A percentile compares a stretch with the other conserved stretches of the same genome.
Evolutionary conservation across 306 rosid species (phyloP).

Genomic region (Amphicarpaea edgeworthii): DNA sequence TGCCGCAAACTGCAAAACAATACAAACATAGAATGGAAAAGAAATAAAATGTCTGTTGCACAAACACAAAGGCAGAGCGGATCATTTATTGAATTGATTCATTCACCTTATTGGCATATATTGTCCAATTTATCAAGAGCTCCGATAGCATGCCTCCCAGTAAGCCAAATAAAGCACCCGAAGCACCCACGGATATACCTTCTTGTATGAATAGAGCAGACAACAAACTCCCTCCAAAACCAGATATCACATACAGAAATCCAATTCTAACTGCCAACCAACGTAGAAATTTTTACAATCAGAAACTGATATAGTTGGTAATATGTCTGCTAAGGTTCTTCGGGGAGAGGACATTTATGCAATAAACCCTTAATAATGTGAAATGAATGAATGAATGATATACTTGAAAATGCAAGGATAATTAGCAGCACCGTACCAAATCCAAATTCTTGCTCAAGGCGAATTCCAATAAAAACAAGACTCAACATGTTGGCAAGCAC

Average conservation of each 20-base stretch:
- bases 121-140: slow-evolving; percentile 88
- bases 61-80: slow-evolving; percentile 17
- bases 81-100: slow-evolving; percentile 27
- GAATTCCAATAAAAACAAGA: slow-evolving; percentile 80
- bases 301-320: slow-evolving; percentile 20
- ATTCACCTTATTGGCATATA: slow-evolving; percentile 83
- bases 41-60: slow-evolving; percentile 42
- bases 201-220: slow-evolving; percentile 72
- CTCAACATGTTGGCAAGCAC: slow-evolving; percentile 87
- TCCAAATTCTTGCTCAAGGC: slow-evolving; percentile 92
- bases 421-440: slow-evolving; percentile 71
- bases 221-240: slow-evolving; percentile 84
- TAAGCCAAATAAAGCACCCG: slow-evolving; percentile 92
- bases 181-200: slow-evolving; percentile 90
- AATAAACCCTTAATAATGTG: slow-evolving; percentile 25
- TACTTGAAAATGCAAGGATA: slow-evolving; percentile 41
- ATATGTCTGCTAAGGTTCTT: slow-evolving; percentile 23
- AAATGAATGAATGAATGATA: neutral
- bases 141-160: slow-evolving; percentile 91
- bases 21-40: slow-evolving; percentile 4
- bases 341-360: slow-evolving; percentile 3
- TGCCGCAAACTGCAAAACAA: slow-evolving; percentile 67
- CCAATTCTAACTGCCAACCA: slow-evolving; percentile 73
- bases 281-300: slow-evolving; percentile 34
- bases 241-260: slow-evolving; percentile 71